phyloP scores from a whole-genome alignment of 768 basidiomycete genomes.

The Chalciporus piperatus region DNA sequence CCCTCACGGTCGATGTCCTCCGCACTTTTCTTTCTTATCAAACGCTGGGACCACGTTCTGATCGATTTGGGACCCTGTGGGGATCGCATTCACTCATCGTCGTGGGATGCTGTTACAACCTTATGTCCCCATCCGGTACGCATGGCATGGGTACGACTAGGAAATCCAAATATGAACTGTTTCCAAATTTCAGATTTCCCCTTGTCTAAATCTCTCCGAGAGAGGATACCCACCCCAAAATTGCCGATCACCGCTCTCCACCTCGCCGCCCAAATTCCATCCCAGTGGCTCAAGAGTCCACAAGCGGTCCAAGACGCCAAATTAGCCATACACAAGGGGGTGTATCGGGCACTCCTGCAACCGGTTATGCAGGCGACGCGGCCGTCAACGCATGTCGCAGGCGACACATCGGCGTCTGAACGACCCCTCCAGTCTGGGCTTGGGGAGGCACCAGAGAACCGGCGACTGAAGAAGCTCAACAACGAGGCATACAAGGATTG shows the following conservation, averaged over 20 bases:
- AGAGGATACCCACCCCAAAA: conserved; percentile 14
- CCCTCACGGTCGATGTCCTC: conserved; percentile 64
- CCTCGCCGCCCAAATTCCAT: conserved; percentile 69
- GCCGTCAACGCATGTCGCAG: background rate
- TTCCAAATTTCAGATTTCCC: conserved; percentile 48
- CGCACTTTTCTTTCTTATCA: conserved; percentile 45
- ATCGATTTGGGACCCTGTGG: conserved; percentile 37
- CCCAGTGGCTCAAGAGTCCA: conserved; percentile 51
- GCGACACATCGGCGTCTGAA: background rate
- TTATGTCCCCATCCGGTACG: conserved; percentile 52
- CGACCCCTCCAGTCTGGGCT: conserved; percentile 23
- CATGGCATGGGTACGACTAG: background rate
- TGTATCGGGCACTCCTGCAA: conserved; percentile 66
- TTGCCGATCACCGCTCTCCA: conserved; percentile 49
- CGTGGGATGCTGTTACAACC: conserved; percentile 81
- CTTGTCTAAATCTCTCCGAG: conserved; percentile 35
- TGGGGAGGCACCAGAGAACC: conserved; percentile 41
- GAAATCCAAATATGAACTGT: conserved; percentile 2
- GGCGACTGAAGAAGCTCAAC: conserved; percentile 50
- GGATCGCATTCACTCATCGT: conserved; percentile 50
- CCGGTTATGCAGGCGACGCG: conserved; percentile 19
- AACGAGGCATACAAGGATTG: conserved; percentile 49
- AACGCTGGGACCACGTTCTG: conserved; percentile 4
- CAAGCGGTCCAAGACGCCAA: conserved; percentile 34
- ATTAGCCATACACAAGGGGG: conserved; percentile 64